Conservation (phyloP, 2,329 filamentous ascomycete genomes). For the Didymella segeticola region DNA sequence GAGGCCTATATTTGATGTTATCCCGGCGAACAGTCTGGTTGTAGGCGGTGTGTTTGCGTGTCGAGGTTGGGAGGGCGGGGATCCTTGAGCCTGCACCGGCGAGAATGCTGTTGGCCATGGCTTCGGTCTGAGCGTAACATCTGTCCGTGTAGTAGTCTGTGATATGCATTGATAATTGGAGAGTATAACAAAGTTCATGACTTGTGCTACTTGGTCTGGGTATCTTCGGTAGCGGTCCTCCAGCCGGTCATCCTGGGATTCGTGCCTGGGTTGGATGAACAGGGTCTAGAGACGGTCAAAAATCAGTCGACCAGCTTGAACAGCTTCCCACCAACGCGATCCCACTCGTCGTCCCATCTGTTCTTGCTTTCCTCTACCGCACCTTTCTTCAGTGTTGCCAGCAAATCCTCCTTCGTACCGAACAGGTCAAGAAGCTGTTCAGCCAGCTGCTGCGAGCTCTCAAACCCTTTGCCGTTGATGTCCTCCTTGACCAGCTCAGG, state of each 20-base stretch:
- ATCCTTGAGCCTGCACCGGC: neutral
- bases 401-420: constrained; percentile 56
- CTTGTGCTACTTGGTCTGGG: neutral
- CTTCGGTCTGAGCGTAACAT: neutral
- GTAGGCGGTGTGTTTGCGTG: neutral
- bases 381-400: constrained; percentile 69
- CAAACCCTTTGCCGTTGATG: constrained; percentile 85
- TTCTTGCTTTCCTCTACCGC: constrained; percentile 75
- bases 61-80: neutral
- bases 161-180: neutral
- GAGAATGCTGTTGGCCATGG: neutral
- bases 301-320: constrained; percentile 50
- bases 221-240: neutral
- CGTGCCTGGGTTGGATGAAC: too few relatives aligned
- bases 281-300: too few relatives aligned
- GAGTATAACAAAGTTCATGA: neutral
- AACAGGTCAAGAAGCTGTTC: constrained; percentile 71
- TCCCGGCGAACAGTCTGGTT: neutral
- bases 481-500: constrained; percentile 88
- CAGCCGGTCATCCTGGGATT: too few relatives aligned
- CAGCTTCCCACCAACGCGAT: constrained; percentile 76
- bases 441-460: constrained; percentile 70
- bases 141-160: neutral
- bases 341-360: constrained; percentile 94
- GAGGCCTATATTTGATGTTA: neutral